These are phyloP conservation scores for Penicillium thymicola DNA, from an alignment of 2,329 filamentous ascomycete species.

Conservation along the genomic window DNA sequence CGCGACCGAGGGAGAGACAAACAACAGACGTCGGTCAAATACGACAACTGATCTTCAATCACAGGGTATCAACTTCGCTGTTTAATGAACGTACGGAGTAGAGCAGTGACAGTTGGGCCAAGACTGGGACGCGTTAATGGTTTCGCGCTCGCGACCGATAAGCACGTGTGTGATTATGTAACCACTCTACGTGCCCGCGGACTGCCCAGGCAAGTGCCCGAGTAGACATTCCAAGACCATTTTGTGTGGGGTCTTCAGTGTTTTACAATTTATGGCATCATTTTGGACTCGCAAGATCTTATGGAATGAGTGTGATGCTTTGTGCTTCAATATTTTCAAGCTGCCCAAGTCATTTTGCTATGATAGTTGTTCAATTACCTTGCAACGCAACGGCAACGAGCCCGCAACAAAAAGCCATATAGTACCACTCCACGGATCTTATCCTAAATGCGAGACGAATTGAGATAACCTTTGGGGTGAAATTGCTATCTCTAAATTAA, in stretches of 20 bases:
- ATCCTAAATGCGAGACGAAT: background rate
- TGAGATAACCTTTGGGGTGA: constrained; percentile 2
- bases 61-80: background rate
- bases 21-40: background rate
- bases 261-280: background rate
- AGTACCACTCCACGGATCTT: background rate
- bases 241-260: background rate
- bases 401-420: background rate
- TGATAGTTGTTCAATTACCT: background rate
- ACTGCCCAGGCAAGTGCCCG: background rate
- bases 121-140: constrained; percentile 21
- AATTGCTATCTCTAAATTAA: constrained; percentile 16
- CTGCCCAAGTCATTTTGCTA: background rate
- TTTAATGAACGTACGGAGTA: background rate
- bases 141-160: constrained; percentile 24
- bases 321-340: background rate
- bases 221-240: background rate
- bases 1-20: background rate
- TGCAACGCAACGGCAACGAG: background rate
- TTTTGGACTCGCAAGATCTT: background rate
- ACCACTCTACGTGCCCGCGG: background rate
- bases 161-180: constrained; percentile 20
- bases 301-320: background rate
- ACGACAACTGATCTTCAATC: background rate
- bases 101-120: constrained; percentile 11